Evolutionary conservation across 2,329 filamentous ascomycete genomes (phyloP).

Genomic region (Diaporthe capsici): DNA sequence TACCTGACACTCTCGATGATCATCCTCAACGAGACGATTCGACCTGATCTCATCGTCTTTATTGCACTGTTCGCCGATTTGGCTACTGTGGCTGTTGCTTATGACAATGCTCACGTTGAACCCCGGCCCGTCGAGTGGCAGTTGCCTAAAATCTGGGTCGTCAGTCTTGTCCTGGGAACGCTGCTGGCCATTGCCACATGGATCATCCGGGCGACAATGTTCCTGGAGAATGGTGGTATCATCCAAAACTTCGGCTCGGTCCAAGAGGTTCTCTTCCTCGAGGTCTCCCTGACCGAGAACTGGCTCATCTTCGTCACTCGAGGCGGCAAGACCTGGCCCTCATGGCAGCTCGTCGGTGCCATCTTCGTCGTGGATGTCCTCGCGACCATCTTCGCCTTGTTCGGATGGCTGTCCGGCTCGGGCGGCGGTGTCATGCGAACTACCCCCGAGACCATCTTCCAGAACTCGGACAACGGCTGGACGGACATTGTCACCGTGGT

Average conservation of each 20-base stretch:
- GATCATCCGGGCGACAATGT: constrained; percentile 80
- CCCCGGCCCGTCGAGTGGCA: constrained; percentile 84
- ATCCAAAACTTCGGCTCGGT: constrained; percentile 82
- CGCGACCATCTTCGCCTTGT: constrained; percentile 80
- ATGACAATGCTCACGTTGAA: constrained; percentile 85
- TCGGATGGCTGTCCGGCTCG: constrained; percentile 75
- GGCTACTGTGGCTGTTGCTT: constrained; percentile 83
- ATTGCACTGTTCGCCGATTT: constrained; percentile 84
- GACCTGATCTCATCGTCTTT: constrained; percentile 82
- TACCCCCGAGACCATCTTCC: constrained; percentile 48
- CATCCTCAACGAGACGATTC: constrained; percentile 83
- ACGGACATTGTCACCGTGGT: constrained; percentile 73
- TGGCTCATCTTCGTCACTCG: constrained; percentile 86
- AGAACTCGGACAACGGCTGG: constrained; percentile 56
- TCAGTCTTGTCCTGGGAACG: constrained; percentile 76
- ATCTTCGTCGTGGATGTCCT: constrained; percentile 80
- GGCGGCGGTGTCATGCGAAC: constrained; percentile 45
- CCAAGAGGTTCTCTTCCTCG: constrained; percentile 81
- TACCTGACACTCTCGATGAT: constrained; percentile 85
- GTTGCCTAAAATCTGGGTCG: constrained; percentile 85
- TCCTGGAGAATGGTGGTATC: constrained; percentile 78
- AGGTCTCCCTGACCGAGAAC: constrained; percentile 81
- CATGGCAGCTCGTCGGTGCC: constrained; percentile 79
- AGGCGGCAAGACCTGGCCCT: constrained; percentile 79
- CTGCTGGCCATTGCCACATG: constrained; percentile 80